phyloP scores from a whole-genome alignment of 2,329 filamentous ascomycete species.

The Sphaceloma murrayae region DNA sequence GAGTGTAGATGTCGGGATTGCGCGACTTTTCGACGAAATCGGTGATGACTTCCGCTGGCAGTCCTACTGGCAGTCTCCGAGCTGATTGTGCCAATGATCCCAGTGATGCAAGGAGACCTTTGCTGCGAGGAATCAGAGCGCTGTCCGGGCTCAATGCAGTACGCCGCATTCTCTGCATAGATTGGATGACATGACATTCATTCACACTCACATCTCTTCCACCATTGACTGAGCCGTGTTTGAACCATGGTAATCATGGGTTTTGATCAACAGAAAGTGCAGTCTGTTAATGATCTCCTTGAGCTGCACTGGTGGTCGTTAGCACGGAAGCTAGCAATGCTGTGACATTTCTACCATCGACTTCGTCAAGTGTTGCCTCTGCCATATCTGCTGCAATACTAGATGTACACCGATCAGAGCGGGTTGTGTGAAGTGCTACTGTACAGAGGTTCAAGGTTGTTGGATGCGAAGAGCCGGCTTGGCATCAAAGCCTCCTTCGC shows the following conservation, averaged over 20 bases:
- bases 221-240: constrained; percentile 49
- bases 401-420: too few relatives aligned
- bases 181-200: not conserved
- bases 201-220: constrained; percentile 42
- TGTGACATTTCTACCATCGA: constrained; percentile 24
- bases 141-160: not conserved
- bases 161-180: not conserved
- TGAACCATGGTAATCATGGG: constrained; percentile 50
- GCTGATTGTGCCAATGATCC: constrained; percentile 43
- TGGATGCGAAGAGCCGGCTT: not conserved
- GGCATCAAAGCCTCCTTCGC: not conserved
- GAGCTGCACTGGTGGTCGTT: constrained; percentile 37
- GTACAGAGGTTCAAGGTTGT: not conserved
- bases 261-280: constrained; percentile 50
- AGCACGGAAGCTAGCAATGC: not conserved
- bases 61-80: constrained; percentile 41
- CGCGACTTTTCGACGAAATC: constrained; percentile 53
- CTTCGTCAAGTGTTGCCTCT: constrained; percentile 26
- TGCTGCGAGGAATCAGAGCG: constrained; percentile 28
- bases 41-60: constrained; percentile 54
- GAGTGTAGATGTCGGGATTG: constrained; percentile 58
- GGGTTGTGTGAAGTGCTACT: not conserved
- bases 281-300: constrained; percentile 54
- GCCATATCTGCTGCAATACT: too few relatives aligned
- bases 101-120: constrained; percentile 43